Percentiles rank a stretch among this genome's conserved stretches.
Evolutionary conservation across 192 early-diverging fungal genomes (phyloP).

Genomic region (Allomyces javanicus): DNA sequence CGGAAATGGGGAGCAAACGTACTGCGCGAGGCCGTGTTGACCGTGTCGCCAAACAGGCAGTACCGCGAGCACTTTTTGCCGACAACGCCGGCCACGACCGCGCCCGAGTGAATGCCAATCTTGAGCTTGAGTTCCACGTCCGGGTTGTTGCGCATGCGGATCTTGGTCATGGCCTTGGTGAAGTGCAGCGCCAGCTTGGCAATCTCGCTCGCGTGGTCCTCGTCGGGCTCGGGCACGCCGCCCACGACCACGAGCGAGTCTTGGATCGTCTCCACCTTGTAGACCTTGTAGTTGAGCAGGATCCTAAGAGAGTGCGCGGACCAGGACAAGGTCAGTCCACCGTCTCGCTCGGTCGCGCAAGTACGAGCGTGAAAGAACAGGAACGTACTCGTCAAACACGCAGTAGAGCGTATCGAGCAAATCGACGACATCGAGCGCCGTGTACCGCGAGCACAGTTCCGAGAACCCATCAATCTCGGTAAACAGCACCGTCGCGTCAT

Average conservation of each 20-base stretch:
- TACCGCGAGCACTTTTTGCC: conserved; percentile 21
- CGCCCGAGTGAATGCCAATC: conserved; percentile 19
- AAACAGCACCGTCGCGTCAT: conserved; percentile 16
- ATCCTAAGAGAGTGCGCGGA: no score
- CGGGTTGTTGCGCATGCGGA: conserved; percentile 6
- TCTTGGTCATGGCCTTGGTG: conserved; percentile 1
- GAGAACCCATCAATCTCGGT: conserved; percentile 22
- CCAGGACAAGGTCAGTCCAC: no score
- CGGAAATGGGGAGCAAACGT: no score
- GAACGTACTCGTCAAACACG: conserved; percentile 18
- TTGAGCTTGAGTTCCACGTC: conserved; percentile 12
- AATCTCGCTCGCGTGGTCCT: conserved; percentile 12
- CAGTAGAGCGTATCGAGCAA: conserved; percentile 18
- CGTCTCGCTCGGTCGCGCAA: no score
- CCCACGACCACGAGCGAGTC: conserved; percentile 18
- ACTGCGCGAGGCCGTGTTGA: neutral
- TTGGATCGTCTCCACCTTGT: conserved; percentile 24
- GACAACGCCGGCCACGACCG: conserved; percentile 18
- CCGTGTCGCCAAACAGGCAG: conserved; percentile 14
- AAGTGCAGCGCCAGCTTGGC: conserved; percentile 14
- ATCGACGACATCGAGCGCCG: conserved; percentile 15
- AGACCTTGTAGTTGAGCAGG: conserved; percentile 9
- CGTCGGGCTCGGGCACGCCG: conserved; percentile 10
- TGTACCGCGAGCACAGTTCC: conserved; percentile 6
- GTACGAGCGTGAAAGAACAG: neutral